Percentiles rank a stretch among this genome's conserved stretches.
These are phyloP conservation scores for Cerioporus squamosus DNA, from an alignment of 1,284 basidiomycete species.

Conservation along the genomic window DNA sequence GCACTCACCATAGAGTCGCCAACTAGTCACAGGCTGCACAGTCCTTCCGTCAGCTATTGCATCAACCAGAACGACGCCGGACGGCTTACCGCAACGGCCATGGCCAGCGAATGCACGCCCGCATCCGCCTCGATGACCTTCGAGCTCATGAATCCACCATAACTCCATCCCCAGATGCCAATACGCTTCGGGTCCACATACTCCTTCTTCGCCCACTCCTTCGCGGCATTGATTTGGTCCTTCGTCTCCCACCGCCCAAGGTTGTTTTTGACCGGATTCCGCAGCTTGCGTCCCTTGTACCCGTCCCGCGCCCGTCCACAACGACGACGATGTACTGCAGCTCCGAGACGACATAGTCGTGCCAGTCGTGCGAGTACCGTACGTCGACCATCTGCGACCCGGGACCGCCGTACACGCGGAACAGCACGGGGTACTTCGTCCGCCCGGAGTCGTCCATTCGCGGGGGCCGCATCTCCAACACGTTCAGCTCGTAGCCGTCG, in stretches of 20 bases:
- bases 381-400: constrained; percentile 78
- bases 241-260: constrained; percentile 86
- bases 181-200: constrained; percentile 85
- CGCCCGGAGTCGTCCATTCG: constrained; percentile 91
- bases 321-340: constrained; percentile 87
- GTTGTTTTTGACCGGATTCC: constrained; percentile 85
- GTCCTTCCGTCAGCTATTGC: not conserved
- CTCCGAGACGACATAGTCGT: constrained; percentile 83
- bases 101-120: constrained; percentile 86
- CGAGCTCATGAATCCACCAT: constrained; percentile 92
- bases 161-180: constrained; percentile 96
- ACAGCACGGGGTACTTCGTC: constrained; percentile 92
- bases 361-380: constrained; percentile 79
- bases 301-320: constrained; percentile 95
- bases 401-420: constrained; percentile 90
- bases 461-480: constrained; percentile 89
- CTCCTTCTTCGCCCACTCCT: constrained; percentile 73
- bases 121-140: constrained; percentile 90
- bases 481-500: constrained; percentile 86
- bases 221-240: constrained; percentile 89
- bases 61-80: constrained; percentile 37
- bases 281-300: constrained; percentile 84
- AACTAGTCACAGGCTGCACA: constrained; percentile 79
- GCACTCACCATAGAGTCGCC: constrained; percentile 79
- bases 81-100: constrained; percentile 91